Percentiles rank a stretch among this genome's conserved stretches.
phyloP scores from a whole-genome alignment of 2,329 filamentous ascomycete genomes.

The Cercospora nicotianae region DNA sequence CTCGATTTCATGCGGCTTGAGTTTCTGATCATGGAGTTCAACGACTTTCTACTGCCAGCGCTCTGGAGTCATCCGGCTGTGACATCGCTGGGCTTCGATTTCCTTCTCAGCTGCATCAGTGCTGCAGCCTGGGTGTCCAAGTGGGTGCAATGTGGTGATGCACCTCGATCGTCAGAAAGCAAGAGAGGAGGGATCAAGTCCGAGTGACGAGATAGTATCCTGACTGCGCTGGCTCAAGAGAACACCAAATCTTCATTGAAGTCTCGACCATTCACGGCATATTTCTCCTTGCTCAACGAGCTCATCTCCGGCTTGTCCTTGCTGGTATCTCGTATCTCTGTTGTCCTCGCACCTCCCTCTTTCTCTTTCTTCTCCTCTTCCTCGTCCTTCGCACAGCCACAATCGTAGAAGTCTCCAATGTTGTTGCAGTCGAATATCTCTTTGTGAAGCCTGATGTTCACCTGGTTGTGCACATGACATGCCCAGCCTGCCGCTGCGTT shows the following conservation, averaged over 20 bases:
- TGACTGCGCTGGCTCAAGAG: not conserved
- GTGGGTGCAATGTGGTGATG: not conserved
- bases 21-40: slow-evolving; percentile 3
- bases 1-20: not conserved
- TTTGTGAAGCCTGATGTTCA: slow-evolving; percentile 63
- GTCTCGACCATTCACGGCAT: slow-evolving; percentile 35
- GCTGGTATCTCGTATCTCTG: slow-evolving; percentile 14
- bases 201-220: not conserved
- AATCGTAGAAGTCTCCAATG: slow-evolving; percentile 67
- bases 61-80: slow-evolving; percentile 37
- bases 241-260: slow-evolving; percentile 34
- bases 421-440: slow-evolving; percentile 63
- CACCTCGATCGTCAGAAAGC: not conserved
- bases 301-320: slow-evolving; percentile 35
- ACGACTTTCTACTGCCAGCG: slow-evolving; percentile 6
- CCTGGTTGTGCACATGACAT: slow-evolving; percentile 66
- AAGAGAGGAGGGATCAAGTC: not conserved
- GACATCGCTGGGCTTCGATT: slow-evolving; percentile 34
- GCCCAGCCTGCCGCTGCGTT: slow-evolving; percentile 65
- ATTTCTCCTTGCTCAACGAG: slow-evolving; percentile 31
- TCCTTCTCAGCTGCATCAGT: slow-evolving; percentile 28
- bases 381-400: slow-evolving; percentile 61
- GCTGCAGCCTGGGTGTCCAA: slow-evolving; percentile 20
- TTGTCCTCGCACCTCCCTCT: slow-evolving; percentile 12
- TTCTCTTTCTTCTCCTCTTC: slow-evolving; percentile 21